Evolutionary conservation across 2,329 filamentous ascomycete species (phyloP), one percentile per base, ranked within the genome.

Genomic region (Acrocalymma vagum): DNA sequence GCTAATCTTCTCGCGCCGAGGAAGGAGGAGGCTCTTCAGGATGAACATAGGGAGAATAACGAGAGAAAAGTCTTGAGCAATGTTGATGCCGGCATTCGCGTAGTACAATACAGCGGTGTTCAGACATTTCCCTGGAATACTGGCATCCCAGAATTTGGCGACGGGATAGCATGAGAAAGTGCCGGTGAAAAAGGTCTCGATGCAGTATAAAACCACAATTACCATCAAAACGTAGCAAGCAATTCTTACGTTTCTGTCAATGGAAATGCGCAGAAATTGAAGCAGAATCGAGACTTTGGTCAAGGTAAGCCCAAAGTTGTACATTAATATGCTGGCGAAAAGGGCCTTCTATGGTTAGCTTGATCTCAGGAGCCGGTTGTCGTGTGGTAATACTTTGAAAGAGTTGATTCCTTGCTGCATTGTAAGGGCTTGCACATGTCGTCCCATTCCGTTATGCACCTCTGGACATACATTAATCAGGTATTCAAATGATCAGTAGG

Each of bases 1-100:
- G 18, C 48, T 55, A 15, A 57, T 31, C 43, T 65, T 67, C 37
- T 65, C 51, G 4, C 41, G 30, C 9, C 24, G 36, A 4, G 55
- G 55, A 31, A 68, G 41, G 7, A 52, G 40, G 8, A 65, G 46
- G 11, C 54, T 54, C 32, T 38, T 39, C 24, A 58, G 34, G 9
- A 51, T 50, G 35, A 58, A 40, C 14, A 53, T 44, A 9, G 52
- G 50, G n/a, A 53, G 47, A 23, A 45, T 21, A 13, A 53, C 37
- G 17, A 53, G 43, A 25, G 24, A 45, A 16, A 53, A 16, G 25
- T 53, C 50, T 28, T 45, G 37, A 22, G 17, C 8, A 26, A 53
- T 48, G 24, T 48, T 55, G 40, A 49, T 50, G 2, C n/a, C 48
- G 2, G 51, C 53, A 35, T 53, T 53, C 14, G 40, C 29, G 33